Base-by-base conservation (phyloP, 306 rosid species). In the Citrullus colocynthis region DNA sequence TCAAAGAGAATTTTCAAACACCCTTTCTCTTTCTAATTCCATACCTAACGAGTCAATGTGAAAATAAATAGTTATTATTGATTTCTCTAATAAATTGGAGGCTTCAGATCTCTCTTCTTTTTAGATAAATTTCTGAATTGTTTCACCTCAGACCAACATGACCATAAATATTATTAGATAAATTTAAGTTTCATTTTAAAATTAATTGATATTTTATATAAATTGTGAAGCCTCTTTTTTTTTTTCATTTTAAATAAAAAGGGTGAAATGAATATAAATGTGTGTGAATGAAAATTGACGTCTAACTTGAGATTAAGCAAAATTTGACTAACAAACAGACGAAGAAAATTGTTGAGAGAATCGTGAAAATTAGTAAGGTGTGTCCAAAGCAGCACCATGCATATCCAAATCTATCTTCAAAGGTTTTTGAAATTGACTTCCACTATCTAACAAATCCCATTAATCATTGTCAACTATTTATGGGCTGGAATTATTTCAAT, bases 311-410 rank as follows among this genome's bases (percentile, higher is more conserved):
- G 9, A n/a, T n/a, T 20, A 7, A 64, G 13, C 71, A 64, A 64
- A 34, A 64, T 36, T 64, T 3, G 71, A 64, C 71, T 36, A 36
- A 36, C 14, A 14, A 64, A 64, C 71, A 3, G 13, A 36, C 13
- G 48, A 64, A 16, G 71, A n/a, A 67, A 61, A 28, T 61, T 61
- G 36, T 61, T 30, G 36, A 32, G 8, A 11, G 42, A 30, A 30
- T 61, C 32, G 66, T 12, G 13, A 10, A 28, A 61, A 28, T 24
- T 61, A 61, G 39, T 58, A 36, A 39, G 74, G 54, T 70, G 75
- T 70, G 75, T 70, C 11, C 13, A 20, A 70, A 70, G 39, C 41
- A 44, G 76, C 20, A 70, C 76, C 76, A 70, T 70, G 58, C 37
- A 69, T n/a, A 32, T 34, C 4, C n/a, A 13, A n/a, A 13, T 70